phyloP scores from a whole-genome alignment of 2,329 filamentous ascomycete genomes.

The Ophiocordyceps camponoti-leonardi region DNA sequence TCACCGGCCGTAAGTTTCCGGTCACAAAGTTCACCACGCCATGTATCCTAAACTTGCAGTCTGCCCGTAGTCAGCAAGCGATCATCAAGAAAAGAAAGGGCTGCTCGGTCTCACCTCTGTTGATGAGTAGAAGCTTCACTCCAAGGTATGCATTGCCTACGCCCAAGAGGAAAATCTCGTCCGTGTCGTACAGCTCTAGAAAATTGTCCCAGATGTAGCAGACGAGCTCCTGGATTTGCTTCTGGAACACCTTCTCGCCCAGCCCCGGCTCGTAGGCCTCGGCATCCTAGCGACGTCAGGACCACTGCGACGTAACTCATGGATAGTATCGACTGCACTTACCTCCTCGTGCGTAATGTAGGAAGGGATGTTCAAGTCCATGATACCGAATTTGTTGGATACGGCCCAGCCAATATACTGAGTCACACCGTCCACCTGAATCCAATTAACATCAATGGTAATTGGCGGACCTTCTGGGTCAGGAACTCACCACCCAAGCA shows the following conservation, averaged over 20 bases:
- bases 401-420: slow-evolving; percentile 75
- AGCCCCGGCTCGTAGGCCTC: slow-evolving; percentile 27
- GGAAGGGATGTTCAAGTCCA: slow-evolving; percentile 82
- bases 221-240: slow-evolving; percentile 54
- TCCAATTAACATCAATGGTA: slow-evolving; percentile 6
- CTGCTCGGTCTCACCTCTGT: slow-evolving; percentile 40
- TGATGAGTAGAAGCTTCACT: slow-evolving; percentile 63
- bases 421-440: slow-evolving; percentile 61
- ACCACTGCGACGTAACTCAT: background rate
- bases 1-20: slow-evolving; percentile 59
- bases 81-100: background rate
- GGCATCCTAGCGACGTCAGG: slow-evolving; percentile 19
- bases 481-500: slow-evolving; percentile 58
- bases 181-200: slow-evolving; percentile 56
- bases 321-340: slow-evolving; percentile 1
- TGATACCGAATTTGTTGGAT: slow-evolving; percentile 60
- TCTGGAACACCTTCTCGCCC: slow-evolving; percentile 31
- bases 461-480: background rate
- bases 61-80: slow-evolving; percentile 13
- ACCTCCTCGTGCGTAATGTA: slow-evolving; percentile 51
- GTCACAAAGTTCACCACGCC: slow-evolving; percentile 71
- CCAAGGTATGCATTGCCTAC: slow-evolving; percentile 80
- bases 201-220: slow-evolving; percentile 96
- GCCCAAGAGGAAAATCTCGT: slow-evolving; percentile 71
- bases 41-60: slow-evolving; percentile 49